A percentile compares a stretch with the other conserved stretches of the same genome.
phyloP scores from a whole-genome alignment of 768 basidiomycete species.

The Naganishia friedmannii region DNA sequence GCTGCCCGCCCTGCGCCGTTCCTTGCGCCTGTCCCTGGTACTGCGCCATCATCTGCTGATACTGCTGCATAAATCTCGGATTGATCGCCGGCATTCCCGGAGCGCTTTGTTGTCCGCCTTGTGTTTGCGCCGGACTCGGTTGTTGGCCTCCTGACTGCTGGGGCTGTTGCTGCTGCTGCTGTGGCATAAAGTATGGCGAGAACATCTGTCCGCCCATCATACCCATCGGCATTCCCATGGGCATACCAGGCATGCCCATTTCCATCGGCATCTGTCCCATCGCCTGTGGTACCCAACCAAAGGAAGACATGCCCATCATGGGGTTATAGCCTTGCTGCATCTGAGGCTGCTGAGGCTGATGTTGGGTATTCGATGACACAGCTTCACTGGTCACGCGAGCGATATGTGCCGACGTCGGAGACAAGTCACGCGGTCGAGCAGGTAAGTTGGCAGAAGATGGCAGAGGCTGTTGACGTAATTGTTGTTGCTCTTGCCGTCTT shows the following conservation, averaged over 20 bases:
- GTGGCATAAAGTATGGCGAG: conserved; percentile 4
- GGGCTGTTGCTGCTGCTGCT: conserved; percentile 5
- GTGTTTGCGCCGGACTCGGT: not conserved
- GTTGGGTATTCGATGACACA: conserved; percentile 1
- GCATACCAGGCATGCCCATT: not conserved
- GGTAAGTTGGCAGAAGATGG: conserved; percentile 18
- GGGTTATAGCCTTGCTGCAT: conserved; percentile 13
- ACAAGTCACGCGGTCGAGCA: conserved; percentile 27
- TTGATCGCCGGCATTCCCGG: conserved; percentile 25
- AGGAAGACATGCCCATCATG: conserved; percentile 19
- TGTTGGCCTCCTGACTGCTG: conserved; percentile 2
- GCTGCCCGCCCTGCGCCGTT: not conserved
- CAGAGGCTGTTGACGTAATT: not conserved
- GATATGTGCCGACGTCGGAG: conserved; percentile 31
- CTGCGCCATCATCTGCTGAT: conserved; percentile 22
- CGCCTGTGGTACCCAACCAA: conserved; percentile 3
- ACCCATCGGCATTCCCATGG: conserved; percentile 26
- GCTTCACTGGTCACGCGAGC: conserved; percentile 25
- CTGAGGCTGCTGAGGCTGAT: conserved; percentile 6
- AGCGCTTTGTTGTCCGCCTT: not conserved
- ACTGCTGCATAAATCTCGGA: conserved; percentile 25
- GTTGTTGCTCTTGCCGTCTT: conserved; percentile 7
- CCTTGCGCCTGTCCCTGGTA: conserved; percentile 6
- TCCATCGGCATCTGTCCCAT: conserved; percentile 21
- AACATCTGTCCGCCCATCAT: conserved; percentile 8